Conservation (phyloP, 176 grass and related monocot genomes). For the Bolboschoenus planiculmis region DNA sequence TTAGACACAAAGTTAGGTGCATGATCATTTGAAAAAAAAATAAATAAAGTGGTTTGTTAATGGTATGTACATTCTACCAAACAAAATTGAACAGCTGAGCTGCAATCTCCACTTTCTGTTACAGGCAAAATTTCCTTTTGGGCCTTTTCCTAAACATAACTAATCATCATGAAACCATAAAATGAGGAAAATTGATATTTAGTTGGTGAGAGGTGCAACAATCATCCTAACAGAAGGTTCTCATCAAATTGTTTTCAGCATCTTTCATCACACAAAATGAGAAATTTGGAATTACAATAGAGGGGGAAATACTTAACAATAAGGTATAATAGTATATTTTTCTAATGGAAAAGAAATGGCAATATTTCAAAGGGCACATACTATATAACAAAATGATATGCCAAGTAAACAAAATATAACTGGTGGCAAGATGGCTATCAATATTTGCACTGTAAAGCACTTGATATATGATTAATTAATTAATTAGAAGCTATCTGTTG, state of each 20-base stretch:
- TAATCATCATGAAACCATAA: not conserved
- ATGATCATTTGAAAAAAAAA: constrained; percentile 2
- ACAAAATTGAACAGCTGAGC: not conserved
- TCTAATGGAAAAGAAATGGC: not conserved
- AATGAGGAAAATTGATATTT: not conserved
- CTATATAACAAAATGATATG: not conserved
- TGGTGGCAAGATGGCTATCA: not conserved
- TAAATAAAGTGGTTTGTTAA: not conserved
- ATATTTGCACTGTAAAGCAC: not conserved
- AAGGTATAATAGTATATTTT: not conserved
- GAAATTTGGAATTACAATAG: not conserved
- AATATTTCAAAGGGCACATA: too few species aligned
- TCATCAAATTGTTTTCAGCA: not conserved
- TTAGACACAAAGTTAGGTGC: constrained; percentile 3
- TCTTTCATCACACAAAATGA: not conserved
- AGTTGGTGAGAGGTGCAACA: not conserved
- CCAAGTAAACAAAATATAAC: not conserved
- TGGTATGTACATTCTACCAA: constrained; percentile 1
- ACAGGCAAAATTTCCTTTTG: not conserved
- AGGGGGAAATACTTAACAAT: not conserved
- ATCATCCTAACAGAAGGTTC: not conserved
- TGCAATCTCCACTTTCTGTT: constrained; percentile 7
- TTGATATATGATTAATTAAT: not conserved
- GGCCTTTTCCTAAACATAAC: not conserved
- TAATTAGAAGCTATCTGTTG: not conserved